Conservation (phyloP, 768 basidiomycete species). For the Dacryopinax spathularia region DNA sequence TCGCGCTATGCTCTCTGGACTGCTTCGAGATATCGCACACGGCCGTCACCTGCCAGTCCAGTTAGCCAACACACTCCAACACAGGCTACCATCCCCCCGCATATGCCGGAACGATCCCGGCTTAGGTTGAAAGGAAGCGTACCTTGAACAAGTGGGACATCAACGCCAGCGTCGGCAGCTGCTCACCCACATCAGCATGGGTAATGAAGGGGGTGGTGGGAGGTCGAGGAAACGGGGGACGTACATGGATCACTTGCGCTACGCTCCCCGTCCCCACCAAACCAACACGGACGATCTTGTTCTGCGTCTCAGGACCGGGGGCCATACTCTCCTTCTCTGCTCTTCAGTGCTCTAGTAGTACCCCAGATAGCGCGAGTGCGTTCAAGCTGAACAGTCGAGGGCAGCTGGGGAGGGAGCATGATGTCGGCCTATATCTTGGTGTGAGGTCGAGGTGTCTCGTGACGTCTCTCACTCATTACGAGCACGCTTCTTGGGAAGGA, state of each 20-base stretch:
- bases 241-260: conserved; percentile 6
- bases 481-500: too few relatives aligned
- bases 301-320: background rate
- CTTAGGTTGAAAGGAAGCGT: background rate
- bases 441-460: too few relatives aligned
- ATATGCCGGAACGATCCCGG: too few relatives aligned
- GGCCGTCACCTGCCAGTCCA: background rate
- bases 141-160: conserved; percentile 10
- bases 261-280: conserved; percentile 2
- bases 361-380: too few relatives aligned
- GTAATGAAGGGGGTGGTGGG: background rate
- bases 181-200: background rate
- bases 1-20: background rate
- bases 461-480: too few relatives aligned
- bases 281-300: background rate
- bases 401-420: too few relatives aligned
- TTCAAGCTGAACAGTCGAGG: too few relatives aligned
- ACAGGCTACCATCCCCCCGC: background rate
- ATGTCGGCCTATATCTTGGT: too few relatives aligned
- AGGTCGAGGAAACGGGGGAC: background rate
- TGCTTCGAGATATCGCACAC: background rate
- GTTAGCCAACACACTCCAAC: conserved; percentile 2
- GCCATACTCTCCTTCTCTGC: too few relatives aligned
- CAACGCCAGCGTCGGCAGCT: conserved; percentile 9
- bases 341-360: too few relatives aligned